Base-by-base conservation (phyloP, 768 basidiomycete species). In the Boletus sp. region DNA sequence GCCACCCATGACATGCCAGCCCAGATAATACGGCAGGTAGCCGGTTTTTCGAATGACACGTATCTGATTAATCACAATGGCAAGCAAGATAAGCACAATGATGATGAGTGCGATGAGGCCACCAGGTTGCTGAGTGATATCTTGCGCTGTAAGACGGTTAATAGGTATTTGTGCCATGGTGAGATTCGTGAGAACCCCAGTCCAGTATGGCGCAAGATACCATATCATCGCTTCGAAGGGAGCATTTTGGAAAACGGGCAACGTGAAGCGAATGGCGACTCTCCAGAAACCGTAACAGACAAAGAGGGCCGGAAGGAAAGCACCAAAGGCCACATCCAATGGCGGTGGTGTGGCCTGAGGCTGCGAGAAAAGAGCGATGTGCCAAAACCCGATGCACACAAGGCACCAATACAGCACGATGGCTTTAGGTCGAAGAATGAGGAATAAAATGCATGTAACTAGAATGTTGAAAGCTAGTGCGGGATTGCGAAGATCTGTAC, bases 341-440 rank as follows among this genome's bases (percentile, higher is more conserved):
- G 80, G 79, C 6, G 93, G 91, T 36, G 89, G 87, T 7, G 77
- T 78, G 1, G 76, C 78, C 46, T 75, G 81, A 7, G 88, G 87
- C 64, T 93, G 87, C 9, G 89, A 89, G 64, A 92, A 92, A 40
- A 94, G 80, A 0, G 83, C 76, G 52, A 92, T 77, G 62, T 94
- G 91, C 92, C 92, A 94, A 68, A 83, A 94, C 2, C 91, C 89
- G 45, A 90, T 88, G 74, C 84, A 90, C 7, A 90, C 83, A n/a
- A 91, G 76, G 64, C 80, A 85, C 87, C 89, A 90, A 71, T 79
- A 91, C 3, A 84, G 71, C 33, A 90, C 74, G 59, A 90, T 78
- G 3, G 87, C 77, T 64, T 77, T 83, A 2, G 89, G 89, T 15
- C 89, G 85, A 46, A 94, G 76, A 47, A 94, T 62, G 40, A 90